Conservation (phyloP, 2,329 filamentous ascomycete species). For the Paecilomyces sp. region DNA sequence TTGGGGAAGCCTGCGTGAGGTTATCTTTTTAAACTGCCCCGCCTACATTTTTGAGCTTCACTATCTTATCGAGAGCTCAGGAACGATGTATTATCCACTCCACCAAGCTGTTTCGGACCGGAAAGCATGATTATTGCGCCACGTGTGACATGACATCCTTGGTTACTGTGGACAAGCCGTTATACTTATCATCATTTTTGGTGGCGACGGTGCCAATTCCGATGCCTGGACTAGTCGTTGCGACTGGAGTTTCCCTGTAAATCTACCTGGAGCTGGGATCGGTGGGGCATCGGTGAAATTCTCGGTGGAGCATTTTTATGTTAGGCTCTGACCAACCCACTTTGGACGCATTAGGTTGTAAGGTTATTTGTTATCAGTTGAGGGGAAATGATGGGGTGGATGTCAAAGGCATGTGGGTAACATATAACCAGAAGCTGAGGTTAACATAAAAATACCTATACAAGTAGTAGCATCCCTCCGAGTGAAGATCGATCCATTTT, state of each 20-base stretch:
- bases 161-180: not conserved
- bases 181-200: not conserved
- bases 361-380: too few relatives aligned
- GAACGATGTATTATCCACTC: not conserved
- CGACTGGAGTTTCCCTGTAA: not conserved
- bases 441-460: not conserved
- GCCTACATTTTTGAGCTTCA: not conserved
- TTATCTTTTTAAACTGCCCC: not conserved
- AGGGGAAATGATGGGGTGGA: too few relatives aligned
- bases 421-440: not conserved
- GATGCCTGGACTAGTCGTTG: not conserved
- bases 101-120: not conserved
- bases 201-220: not conserved
- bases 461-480: not conserved
- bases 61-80: not conserved
- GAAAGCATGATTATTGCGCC: not conserved
- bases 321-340: not conserved
- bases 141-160: not conserved
- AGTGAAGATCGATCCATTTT: not conserved
- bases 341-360: not conserved
- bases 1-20: not conserved
- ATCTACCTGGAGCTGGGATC: conserved; percentile 5
- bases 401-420: not conserved
- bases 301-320: conserved; percentile 8
- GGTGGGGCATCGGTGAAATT: conserved; percentile 20